Percentiles rank a stretch among this genome's conserved stretches.
Evolutionary conservation across 371 early-diverging fungal genomes (phyloP).

Genomic region (Synchytrium microbalum): DNA sequence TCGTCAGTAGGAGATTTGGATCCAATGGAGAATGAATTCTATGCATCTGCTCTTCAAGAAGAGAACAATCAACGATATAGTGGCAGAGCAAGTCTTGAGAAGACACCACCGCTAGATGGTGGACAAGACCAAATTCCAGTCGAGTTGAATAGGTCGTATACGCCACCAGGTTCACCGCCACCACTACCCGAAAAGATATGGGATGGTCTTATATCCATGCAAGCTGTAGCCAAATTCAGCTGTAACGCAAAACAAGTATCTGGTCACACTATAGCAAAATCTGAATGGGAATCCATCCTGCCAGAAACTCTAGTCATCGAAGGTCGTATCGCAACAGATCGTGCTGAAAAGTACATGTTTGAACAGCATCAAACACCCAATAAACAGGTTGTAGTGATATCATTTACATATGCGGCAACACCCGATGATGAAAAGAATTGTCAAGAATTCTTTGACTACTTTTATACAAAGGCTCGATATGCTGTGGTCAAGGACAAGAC

Average conservation of each 20-base stretch:
- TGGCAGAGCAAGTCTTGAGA: too few species aligned
- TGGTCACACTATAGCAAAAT: conserved; percentile 37
- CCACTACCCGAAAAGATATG: conserved; percentile 41
- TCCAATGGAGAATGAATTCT: not conserved
- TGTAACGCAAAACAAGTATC: conserved; percentile 55
- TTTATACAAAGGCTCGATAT: conserved; percentile 48
- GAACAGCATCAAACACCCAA: conserved; percentile 44
- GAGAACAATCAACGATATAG: conserved; percentile 1
- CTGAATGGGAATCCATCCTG: conserved; percentile 52
- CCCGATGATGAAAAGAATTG: conserved; percentile 25
- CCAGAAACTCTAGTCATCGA: conserved; percentile 53
- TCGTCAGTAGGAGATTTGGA: not conserved
- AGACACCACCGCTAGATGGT: conserved; percentile 11
- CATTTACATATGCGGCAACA: conserved; percentile 30
- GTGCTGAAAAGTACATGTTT: conserved; percentile 48
- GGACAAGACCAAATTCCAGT: conserved; percentile 9
- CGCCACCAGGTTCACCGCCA: conserved; percentile 18
- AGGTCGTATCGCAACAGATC: conserved; percentile 52
- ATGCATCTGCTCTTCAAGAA: not conserved
- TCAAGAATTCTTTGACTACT: conserved; percentile 48
- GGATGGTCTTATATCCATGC: conserved; percentile 63
- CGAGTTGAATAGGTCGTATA: conserved; percentile 10
- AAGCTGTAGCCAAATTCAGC: conserved; percentile 52
- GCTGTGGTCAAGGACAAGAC: conserved; percentile 64
- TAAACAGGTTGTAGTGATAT: conserved; percentile 54